These are phyloP conservation scores for Bjerkandera adusta DNA, from an alignment of 1,284 basidiomycete genomes.

Conservation along the genomic window DNA sequence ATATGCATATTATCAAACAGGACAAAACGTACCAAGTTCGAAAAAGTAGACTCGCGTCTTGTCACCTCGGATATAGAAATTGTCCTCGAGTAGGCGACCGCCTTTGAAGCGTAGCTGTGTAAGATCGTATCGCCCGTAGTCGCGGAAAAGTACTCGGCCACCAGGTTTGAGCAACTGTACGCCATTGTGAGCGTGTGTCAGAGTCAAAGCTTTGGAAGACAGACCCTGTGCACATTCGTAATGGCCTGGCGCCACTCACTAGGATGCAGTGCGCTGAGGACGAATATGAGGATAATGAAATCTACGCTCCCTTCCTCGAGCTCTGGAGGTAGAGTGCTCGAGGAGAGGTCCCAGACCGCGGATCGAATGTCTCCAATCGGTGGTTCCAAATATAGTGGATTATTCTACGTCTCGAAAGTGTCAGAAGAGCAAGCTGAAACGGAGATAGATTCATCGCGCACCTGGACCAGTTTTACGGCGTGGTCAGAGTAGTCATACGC, in stretches of 20 bases:
- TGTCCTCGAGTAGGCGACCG: conserved; percentile 85
- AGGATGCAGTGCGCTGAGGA: conserved; percentile 92
- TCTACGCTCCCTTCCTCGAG: conserved; percentile 74
- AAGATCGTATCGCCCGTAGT: conserved; percentile 94
- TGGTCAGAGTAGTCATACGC: conserved; percentile 93
- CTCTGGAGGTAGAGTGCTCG: conserved; percentile 60
- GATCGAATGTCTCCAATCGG: conserved; percentile 74
- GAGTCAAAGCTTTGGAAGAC: conserved; percentile 17
- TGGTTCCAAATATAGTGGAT: conserved; percentile 70
- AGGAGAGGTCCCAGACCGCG: conserved; percentile 90
- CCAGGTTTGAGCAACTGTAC: conserved; percentile 85
- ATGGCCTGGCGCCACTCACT: conserved; percentile 88
- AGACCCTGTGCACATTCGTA: conserved; percentile 77
- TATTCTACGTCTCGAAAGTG: conserved; percentile 38
- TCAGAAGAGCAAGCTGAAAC: neutral
- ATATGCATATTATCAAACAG: neutral
- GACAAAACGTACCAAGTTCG: conserved; percentile 58
- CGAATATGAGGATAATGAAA: conserved; percentile 92
- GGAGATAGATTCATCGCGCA: conserved; percentile 23
- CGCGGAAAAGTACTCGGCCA: conserved; percentile 83
- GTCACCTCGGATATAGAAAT: conserved; percentile 94
- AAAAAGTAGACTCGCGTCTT: conserved; percentile 98
- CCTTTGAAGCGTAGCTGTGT: conserved; percentile 93
- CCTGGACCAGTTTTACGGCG: conserved; percentile 91
- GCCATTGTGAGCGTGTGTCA: neutral